Evolutionary conservation across 1,284 basidiomycete species (phyloP).

Genomic region (Puccinia horiana): DNA sequence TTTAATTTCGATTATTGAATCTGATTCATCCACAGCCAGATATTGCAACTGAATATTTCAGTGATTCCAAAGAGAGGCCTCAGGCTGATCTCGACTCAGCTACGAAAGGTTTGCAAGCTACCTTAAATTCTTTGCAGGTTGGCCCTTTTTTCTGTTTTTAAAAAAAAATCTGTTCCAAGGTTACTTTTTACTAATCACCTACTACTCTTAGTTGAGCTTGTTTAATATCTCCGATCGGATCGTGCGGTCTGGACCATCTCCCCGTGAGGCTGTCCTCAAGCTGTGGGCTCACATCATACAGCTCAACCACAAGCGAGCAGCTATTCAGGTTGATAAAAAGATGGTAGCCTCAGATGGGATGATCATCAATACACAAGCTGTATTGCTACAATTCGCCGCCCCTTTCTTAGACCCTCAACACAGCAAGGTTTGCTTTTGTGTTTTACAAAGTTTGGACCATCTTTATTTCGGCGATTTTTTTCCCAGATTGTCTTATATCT

Average conservation of each 20-base stretch:
- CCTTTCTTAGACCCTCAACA: slow-evolving; percentile 93
- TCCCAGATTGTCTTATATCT: background rate
- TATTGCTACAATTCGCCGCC: slow-evolving; percentile 84
- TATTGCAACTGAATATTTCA: slow-evolving; percentile 77
- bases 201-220: slow-evolving; percentile 67
- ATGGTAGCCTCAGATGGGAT: slow-evolving; percentile 89
- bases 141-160: background rate
- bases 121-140: slow-evolving; percentile 78
- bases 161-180: background rate
- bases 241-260: slow-evolving; percentile 75
- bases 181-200: slow-evolving; percentile 49
- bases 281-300: slow-evolving; percentile 76
- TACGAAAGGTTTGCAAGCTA: slow-evolving; percentile 75
- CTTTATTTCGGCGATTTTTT: background rate
- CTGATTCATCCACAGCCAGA: slow-evolving; percentile 65
- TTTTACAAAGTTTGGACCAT: background rate
- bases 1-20: background rate
- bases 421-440: slow-evolving; percentile 68
- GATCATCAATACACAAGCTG: slow-evolving; percentile 83
- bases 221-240: slow-evolving; percentile 87
- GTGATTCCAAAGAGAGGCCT: slow-evolving; percentile 74
- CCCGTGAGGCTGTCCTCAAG: slow-evolving; percentile 79
- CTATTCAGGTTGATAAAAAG: slow-evolving; percentile 83
- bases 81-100: slow-evolving; percentile 78
- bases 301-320: slow-evolving; percentile 81